phyloP scores from a whole-genome alignment of 2,329 filamentous ascomycete genomes.

The Tricladium varicosporioides region DNA sequence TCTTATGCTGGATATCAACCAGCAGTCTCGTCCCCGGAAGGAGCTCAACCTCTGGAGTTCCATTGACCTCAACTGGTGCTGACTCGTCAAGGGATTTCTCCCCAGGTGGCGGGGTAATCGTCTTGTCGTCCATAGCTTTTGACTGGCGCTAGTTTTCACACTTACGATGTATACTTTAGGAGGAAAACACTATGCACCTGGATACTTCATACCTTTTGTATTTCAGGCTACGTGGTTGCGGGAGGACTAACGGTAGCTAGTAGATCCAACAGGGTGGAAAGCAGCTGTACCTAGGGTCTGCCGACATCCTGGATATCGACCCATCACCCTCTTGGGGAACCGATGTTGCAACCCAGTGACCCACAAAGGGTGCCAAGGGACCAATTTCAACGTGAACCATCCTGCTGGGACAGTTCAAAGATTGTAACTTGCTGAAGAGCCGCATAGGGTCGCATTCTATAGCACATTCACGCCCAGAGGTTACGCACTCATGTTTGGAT shows the following conservation, averaged over 20 bases:
- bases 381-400: too few species aligned
- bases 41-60: neutral
- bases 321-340: neutral
- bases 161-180: neutral
- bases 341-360: neutral
- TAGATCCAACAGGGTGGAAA: neutral
- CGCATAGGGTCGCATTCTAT: too few species aligned
- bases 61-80: neutral
- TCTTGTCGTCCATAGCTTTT: neutral
- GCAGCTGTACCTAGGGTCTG: neutral
- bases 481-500: too few species aligned
- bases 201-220: neutral
- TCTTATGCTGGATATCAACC: neutral
- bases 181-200: neutral
- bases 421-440: too few species aligned
- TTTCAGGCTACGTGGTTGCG: neutral
- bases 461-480: too few species aligned
- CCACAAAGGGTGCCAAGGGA: too few species aligned
- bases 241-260: neutral
- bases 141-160: neutral
- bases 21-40: neutral
- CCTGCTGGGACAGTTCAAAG: too few species aligned
- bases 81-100: neutral
- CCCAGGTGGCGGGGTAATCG: neutral
- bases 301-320: neutral